Evolutionary conservation across 2,329 filamentous ascomycete genomes (phyloP), one percentile per base, ranked within the genome.

Genomic region (Exserohilum turcica): DNA sequence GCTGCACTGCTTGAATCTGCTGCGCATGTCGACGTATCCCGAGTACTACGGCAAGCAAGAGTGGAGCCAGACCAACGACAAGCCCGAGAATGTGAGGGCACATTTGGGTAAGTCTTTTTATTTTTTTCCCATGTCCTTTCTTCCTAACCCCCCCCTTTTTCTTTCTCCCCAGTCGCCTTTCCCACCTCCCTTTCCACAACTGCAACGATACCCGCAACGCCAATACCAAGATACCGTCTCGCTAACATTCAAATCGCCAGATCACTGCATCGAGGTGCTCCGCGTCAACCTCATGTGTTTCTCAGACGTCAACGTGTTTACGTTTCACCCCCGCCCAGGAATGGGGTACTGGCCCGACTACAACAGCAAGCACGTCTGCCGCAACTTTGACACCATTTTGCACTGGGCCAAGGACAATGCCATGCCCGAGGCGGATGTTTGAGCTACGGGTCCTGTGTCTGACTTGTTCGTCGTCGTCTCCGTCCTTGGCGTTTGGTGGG

Each of bases 261-360:
- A 74, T 36, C 65, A 74, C 37, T 74, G 72, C 54, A 69, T 74
- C 15, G 72, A 74, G 54, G 68, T 69, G 4, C 61, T 74, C 4
- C 61, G 72, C n/a, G 67, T 71, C 56, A 74, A 71, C 44, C 54
- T 74, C 32, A 74, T 73, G 71, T 74, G 72, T 42, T 48, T 64
- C 6, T 57, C 65, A 6, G 72, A 74, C 43, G 59, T 74, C 2
- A 72, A 70, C 32, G 72, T 74, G 1, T 73, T 72, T 27, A 74
- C 71, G 0, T 72, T 71, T 42, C 65, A 67, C n/a, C 48, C 56
- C 8, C 37, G 56, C 6, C 50, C 56, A 2, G 67, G 64, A 5
- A 58, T 54, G 29, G 66, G 64, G 1, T 60, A 66, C 9, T 66
- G 60, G 64, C 68, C 71, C 0, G 68, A 74, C 35, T 73, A 74